Evolutionary conservation across 345 rosid genomes (phyloP).

Genomic region (Citrus australasica): DNA sequence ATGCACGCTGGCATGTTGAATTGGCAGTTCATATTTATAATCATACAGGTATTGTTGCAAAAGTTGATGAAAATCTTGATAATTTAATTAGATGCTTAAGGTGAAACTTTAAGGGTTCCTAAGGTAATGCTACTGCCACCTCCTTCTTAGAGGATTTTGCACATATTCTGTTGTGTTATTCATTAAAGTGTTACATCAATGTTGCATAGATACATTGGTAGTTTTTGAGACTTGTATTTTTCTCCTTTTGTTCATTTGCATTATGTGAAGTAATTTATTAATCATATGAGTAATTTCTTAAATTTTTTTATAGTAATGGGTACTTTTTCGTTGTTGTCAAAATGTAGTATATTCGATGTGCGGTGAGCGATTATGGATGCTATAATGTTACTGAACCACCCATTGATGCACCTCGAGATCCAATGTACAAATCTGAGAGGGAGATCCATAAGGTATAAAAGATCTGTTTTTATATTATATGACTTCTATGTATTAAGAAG

Average conservation of each 20-base stretch:
- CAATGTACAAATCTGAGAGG: slow-evolving; percentile 73
- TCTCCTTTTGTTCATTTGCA: neutral
- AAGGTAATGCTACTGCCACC: neutral
- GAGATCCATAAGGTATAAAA: slow-evolving; percentile 69
- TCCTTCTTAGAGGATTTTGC: neutral
- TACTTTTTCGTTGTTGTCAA: neutral
- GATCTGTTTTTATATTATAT: neutral
- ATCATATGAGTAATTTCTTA: neutral
- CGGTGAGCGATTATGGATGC: slow-evolving; percentile 74
- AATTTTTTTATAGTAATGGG: neutral
- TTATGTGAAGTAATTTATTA: neutral
- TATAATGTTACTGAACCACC: slow-evolving; percentile 92
- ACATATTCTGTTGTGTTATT: neutral
- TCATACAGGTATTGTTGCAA: neutral
- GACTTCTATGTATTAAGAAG: neutral
- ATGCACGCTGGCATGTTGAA: neutral
- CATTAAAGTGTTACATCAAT: neutral
- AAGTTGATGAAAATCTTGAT: neutral
- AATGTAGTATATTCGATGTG: slow-evolving; percentile 83
- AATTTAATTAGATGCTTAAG: neutral
- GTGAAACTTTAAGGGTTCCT: neutral
- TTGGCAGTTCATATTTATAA: neutral
- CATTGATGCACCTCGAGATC: slow-evolving; percentile 86
- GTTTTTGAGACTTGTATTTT: neutral
- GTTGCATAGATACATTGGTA: neutral